A percentile compares a stretch with the other conserved stretches of the same genome.
phyloP scores from a whole-genome alignment of 2,329 filamentous ascomycete species.

The Fusarium piperis region DNA sequence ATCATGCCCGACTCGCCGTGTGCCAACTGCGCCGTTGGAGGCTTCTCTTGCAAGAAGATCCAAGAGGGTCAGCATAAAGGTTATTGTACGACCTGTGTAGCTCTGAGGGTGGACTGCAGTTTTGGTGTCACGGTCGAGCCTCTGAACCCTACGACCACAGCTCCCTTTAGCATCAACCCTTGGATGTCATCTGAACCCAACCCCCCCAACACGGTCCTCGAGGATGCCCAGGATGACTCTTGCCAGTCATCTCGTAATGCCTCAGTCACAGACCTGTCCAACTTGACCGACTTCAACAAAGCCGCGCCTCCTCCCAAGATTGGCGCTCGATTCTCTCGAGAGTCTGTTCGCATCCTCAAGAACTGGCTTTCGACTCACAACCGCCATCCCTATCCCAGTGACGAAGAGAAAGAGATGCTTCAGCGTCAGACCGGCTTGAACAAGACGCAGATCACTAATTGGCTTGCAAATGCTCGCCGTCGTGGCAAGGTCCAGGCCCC shows the following conservation, averaged over 20 bases:
- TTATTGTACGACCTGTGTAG: constrained; percentile 71
- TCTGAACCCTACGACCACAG: constrained; percentile 45
- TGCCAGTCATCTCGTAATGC: constrained; percentile 38
- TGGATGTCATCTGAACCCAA: constrained; percentile 58
- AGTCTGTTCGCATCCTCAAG: constrained; percentile 83
- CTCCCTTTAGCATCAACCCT: constrained; percentile 57
- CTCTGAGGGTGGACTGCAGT: constrained; percentile 67
- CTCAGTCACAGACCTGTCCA: constrained; percentile 43
- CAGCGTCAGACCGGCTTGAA: constrained; percentile 83
- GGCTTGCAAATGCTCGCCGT: constrained; percentile 89
- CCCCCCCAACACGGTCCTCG: constrained; percentile 48
- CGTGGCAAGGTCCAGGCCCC: constrained; percentile 79
- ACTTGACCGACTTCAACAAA: constrained; percentile 43
- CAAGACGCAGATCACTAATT: constrained; percentile 87
- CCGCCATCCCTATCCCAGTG: constrained; percentile 86
- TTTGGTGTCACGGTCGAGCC: constrained; percentile 55
- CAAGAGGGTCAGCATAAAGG: constrained; percentile 67
- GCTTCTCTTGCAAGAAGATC: constrained; percentile 69
- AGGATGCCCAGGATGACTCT: constrained; percentile 40
- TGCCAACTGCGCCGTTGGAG: constrained; percentile 59
- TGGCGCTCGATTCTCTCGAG: constrained; percentile 80
- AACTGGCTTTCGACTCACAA: constrained; percentile 85
- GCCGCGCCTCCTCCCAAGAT: constrained; percentile 64
- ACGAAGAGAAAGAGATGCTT: constrained; percentile 84
- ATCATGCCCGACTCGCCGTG: constrained; percentile 61